Evolutionary conservation across 1,284 basidiomycete species (phyloP), one percentile per base, ranked within the genome.

Genomic region (Bothia castanella): DNA sequence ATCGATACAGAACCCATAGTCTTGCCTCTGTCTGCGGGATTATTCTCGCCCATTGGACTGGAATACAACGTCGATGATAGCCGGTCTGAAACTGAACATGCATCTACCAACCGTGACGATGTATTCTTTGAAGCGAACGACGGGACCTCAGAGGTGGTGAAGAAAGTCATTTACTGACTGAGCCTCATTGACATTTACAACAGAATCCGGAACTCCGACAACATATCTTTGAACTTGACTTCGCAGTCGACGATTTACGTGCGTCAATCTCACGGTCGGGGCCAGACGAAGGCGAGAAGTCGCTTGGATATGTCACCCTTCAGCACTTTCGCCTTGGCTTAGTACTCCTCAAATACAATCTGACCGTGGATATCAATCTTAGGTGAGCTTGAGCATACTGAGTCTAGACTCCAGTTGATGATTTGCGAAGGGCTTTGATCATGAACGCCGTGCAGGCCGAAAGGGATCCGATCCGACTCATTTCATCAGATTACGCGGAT

Each of bases 181-280:
- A 29, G 27, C 27, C 44, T 52, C 12, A 27, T 42, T 57, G 30
- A 66, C 31, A 47, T 60, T 60, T 17, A 27, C 30, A 43, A 31
- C 54, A 82, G 79, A 72, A 69, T 49, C 73, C 73, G 9, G 83
- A 85, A 55, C 67, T 89, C 35, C 85, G 82, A 58, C 97, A 98
- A 64, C 87, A 89, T 61, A 79, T 81, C 1, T 92, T 99, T 59
- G 91, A 97, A 69, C 76, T 99, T 56, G 77, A 87, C 44, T 98
- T 99, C 70, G 76, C 85, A 32, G 97, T 99, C 34, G 92, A 94
- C 51, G 82, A 82, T 47, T 75, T 99, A n/a, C 80, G 88, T 47
- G 92, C 88, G 0, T 85, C 87, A 4, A 75, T 99, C 47, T 93
- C 80, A 62, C 91, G 90, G 56, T 81, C 84, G 3, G 72, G 71